Base-by-base conservation (phyloP, 805 yeast genomes). In the Teunomyces stri region DNA sequence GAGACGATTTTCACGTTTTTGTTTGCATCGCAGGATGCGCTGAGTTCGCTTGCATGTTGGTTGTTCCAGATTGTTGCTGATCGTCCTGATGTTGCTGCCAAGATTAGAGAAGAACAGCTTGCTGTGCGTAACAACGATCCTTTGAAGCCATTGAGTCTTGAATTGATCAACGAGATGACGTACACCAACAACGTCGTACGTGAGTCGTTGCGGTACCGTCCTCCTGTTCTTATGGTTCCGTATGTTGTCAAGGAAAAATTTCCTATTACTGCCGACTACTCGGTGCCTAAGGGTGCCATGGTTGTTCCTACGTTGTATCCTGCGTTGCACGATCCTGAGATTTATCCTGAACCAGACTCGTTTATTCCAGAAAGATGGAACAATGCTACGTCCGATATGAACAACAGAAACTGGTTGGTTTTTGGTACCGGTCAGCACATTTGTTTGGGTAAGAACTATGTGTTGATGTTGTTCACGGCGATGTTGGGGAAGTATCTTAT, bases 211-310 rank as follows among this genome's bases (percentile, higher is more conserved):
- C 85, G 99, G 66, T 87, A 87, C 75, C 85, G 98, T 70, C 99
- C 99, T 22, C 99, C 99, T 3, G 99, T 94, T 52, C 62, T 91
- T 48, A 94, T 94, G 99, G 98, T 94, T 51, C 99, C 99, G 44
- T 94, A 94, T 65, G 89, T 89, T 50, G 97, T 80, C 45, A 94
- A 94, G 77, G 78, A 89, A 66, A 72, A 79, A 11, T 94, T 87
- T 78, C 96, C 96, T 36, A 82, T 94, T 45, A 79, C 89, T 34
- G 85, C 85, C 12, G 79, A 76, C 48, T 94, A 94, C 72, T 83
- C 92, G 22, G 96, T 90, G 43, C 99, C 99, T 65, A 91, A 90
- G 72, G 98, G 98, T 40, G 78, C 97, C 22, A 94, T 94, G 99
- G 78, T 94, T 57, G 89, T 94, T 57, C 99, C 99, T 51, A 89